These are phyloP conservation scores for Prinsepia uniflora DNA, from an alignment of 306 rosid genomes.

Conservation along the genomic window DNA sequence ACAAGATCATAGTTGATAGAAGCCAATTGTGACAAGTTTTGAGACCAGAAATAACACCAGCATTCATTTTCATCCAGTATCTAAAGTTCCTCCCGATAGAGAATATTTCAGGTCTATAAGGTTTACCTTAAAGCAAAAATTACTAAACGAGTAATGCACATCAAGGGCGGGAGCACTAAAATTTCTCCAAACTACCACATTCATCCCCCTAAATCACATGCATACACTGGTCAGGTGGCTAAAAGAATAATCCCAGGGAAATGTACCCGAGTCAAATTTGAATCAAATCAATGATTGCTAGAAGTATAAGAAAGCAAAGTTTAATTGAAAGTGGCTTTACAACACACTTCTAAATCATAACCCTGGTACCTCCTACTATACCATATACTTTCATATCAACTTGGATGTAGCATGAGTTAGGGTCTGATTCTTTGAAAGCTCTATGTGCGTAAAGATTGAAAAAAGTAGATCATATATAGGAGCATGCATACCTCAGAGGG, in stretches of 20 bases:
- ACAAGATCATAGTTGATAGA: constrained; percentile 83
- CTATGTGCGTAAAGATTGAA: constrained; percentile 1
- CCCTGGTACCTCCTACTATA: neutral
- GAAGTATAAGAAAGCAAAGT: neutral
- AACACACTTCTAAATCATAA: neutral
- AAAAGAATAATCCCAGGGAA: constrained; percentile 13
- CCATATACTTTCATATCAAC: neutral
- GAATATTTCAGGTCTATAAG: neutral
- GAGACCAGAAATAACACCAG: constrained; percentile 22
- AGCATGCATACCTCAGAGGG: constrained; percentile 49
- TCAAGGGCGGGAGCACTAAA: constrained; percentile 50
- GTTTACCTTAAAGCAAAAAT: constrained; percentile 93
- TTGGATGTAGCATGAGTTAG: neutral
- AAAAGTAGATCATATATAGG: constrained; percentile 1
- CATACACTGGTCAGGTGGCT: constrained; percentile 23
- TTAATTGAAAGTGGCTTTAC: neutral
- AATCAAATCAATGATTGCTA: constrained; percentile 3
- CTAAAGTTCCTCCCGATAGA: neutral
- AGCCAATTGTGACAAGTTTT: constrained; percentile 91
- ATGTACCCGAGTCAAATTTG: neutral
- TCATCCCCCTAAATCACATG: constrained; percentile 72
- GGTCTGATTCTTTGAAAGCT: neutral
- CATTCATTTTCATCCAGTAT: constrained; percentile 6
- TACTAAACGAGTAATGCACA: constrained; percentile 80
- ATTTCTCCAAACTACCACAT: constrained; percentile 70